Conservation (phyloP, 2,329 filamentous ascomycete species). For the Alternaria triticina region DNA sequence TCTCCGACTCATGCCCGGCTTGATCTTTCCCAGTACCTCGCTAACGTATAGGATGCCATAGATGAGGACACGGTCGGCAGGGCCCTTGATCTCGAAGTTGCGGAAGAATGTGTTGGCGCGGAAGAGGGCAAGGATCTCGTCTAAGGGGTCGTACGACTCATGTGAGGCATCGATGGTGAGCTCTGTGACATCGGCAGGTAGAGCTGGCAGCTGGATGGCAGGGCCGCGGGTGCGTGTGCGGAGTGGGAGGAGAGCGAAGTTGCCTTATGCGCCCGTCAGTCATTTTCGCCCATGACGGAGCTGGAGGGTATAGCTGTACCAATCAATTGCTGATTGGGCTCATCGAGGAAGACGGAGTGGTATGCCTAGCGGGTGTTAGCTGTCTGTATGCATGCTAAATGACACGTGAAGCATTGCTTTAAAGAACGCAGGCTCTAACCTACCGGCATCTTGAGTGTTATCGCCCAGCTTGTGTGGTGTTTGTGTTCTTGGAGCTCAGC, state of each 20-base stretch:
- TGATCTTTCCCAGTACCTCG: constrained; percentile 88
- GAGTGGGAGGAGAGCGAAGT: constrained; percentile 92
- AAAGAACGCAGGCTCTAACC: constrained; percentile 9
- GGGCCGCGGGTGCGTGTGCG: constrained; percentile 96
- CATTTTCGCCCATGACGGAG: neutral
- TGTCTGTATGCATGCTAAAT: too few relatives aligned
- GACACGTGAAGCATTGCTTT: neutral
- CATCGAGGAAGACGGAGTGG: constrained; percentile 93
- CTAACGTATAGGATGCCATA: constrained; percentile 96
- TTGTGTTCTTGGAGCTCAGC: constrained; percentile 29
- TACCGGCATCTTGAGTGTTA: constrained; percentile 56
- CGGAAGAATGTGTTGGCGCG: constrained; percentile 98
- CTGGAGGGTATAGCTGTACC: constrained; percentile 49
- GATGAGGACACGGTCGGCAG: constrained; percentile 90
- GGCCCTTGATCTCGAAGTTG: constrained; percentile 98
- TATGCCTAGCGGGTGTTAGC: constrained; percentile 72
- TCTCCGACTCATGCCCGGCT: constrained; percentile 70
- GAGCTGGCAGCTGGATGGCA: constrained; percentile 78
- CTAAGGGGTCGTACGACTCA: constrained; percentile 94
- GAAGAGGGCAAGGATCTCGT: constrained; percentile 92
- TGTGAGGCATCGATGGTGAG: constrained; percentile 75
- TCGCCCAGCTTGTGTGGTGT: constrained; percentile 20
- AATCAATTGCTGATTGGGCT: constrained; percentile 72
- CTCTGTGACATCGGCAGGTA: constrained; percentile 61
- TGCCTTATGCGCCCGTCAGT: constrained; percentile 61